Evolutionary conservation across 1,284 basidiomycete species (phyloP), one percentile per base, ranked within the genome.

Genomic region (Tilletia indica): DNA sequence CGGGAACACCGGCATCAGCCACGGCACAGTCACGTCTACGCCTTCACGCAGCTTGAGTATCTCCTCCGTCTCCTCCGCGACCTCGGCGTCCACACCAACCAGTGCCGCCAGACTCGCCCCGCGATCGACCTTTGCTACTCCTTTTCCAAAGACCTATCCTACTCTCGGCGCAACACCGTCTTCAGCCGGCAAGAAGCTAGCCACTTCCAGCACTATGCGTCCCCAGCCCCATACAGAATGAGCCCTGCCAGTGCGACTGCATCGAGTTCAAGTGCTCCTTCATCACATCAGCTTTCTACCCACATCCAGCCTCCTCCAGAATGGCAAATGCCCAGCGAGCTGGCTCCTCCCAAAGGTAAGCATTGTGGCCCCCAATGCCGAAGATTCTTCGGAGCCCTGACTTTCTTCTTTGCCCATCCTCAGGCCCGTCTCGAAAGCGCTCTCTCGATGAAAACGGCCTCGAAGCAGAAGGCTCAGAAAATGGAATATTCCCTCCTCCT

Each of bases 191-290:
- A 45, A 45, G 42, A 45, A 8, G 5, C n/a, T 34, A 31, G 21
- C 38, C 21, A 19, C 25, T 6, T 36, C 61, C 14, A 9, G 61
- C 51, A 11, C 42, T 8, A 45, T 45, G 51, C 51, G 51, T 8
- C 51, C 51, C 51, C 51, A 8, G 51, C 51, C 9, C 51, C 51
- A 54, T 54, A 54, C 51, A n/a, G 51, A 31, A 54, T 54, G 51
- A 54, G 51, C 25, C 51, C 51, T n/a, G 25, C 19, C 51, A 54
- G 25, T 21, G 51, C 51, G 6, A 54, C 51, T 14, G 25, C 51
- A 11, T 21, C 51, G 42, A 54, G 51, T 8, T 54, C 51, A 54
- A 54, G 6, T n/a, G n/a, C 51, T 19, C 9, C 8, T 19, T 11
- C 51, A 8, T n/a, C 51, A 8, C 42, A 45, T 45, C 42, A 45